These are phyloP conservation scores for Arabidopsis lyrata DNA, from an alignment of 441 rosid species.

Conservation along the genomic window DNA sequence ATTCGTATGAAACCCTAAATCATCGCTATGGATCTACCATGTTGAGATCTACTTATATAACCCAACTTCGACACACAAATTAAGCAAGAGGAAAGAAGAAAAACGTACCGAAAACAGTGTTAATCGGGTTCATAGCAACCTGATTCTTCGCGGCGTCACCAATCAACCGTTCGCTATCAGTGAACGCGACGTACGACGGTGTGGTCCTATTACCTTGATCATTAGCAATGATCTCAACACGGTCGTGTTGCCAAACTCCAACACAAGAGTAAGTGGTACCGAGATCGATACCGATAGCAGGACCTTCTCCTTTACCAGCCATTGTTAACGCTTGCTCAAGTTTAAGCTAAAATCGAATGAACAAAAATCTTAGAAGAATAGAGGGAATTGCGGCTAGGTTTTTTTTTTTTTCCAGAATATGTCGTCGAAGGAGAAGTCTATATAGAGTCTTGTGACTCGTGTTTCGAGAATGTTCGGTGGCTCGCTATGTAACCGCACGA, in stretches of 20 bases:
- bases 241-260: conserved; percentile 69
- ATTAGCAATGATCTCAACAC: conserved; percentile 65
- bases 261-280: conserved; percentile 66
- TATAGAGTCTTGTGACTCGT: conserved; percentile 36
- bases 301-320: conserved; percentile 71
- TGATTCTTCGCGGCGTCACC: conserved; percentile 74
- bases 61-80: background rate
- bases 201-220: conserved; percentile 69
- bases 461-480: conserved; percentile 55
- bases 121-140: conserved; percentile 66
- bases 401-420: conserved; percentile 4
- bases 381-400: conserved; percentile 47
- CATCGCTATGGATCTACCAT: background rate
- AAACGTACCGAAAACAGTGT: conserved; percentile 62
- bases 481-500: conserved; percentile 42
- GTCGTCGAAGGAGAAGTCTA: background rate
- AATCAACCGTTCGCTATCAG: conserved; percentile 58
- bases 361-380: too few relatives aligned
- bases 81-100: background rate
- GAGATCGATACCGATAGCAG: conserved; percentile 68
- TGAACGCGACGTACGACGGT: conserved; percentile 62
- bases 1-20: background rate
- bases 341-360: background rate
- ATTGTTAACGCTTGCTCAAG: conserved; percentile 26
- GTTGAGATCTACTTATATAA: conserved; percentile 29